Conservation (phyloP, 768 basidiomycete genomes). For the Naganishia friedmannii region DNA sequence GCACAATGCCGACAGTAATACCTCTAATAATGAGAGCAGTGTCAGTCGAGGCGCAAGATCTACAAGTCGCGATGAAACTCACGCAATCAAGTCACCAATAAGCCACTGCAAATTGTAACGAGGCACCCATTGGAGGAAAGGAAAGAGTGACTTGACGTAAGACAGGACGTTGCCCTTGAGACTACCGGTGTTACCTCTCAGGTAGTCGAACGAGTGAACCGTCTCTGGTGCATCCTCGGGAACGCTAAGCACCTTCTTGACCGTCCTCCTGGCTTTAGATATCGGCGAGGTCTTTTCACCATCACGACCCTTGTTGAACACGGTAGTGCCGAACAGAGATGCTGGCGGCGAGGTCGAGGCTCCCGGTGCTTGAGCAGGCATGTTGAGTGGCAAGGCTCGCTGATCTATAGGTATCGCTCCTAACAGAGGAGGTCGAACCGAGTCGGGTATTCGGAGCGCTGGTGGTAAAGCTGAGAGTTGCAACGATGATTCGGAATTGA, state of each 20-base stretch:
- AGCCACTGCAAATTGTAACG: conserved; percentile 76
- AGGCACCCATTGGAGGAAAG: conserved; percentile 77
- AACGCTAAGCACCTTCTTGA: conserved; percentile 28
- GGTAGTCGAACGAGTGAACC: conserved; percentile 32
- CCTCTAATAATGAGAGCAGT: conserved; percentile 52
- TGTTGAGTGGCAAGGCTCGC: background rate
- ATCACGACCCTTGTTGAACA: background rate
- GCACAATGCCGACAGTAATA: conserved; percentile 88
- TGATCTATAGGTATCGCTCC: background rate
- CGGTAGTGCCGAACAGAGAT: conserved; percentile 13
- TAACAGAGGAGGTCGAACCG: background rate
- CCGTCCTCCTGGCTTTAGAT: conserved; percentile 7
- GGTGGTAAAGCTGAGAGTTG: background rate
- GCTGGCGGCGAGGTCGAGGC: conserved; percentile 17
- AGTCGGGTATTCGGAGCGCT: background rate
- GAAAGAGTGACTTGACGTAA: conserved; percentile 75
- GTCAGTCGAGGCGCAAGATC: background rate
- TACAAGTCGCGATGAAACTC: conserved; percentile 29
- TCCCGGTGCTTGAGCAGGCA: conserved; percentile 22
- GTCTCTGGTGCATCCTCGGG: conserved; percentile 34
- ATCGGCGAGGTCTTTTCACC: conserved; percentile 1
- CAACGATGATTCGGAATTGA: conserved; percentile 1
- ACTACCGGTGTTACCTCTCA: conserved; percentile 28
- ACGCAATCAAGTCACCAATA: conserved; percentile 77
- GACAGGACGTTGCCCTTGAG: conserved; percentile 56